Evolutionary conservation across 208 protist genomes (phyloP), one percentile per base, ranked within the genome.

Genomic region (Novymonas esmeraldas): DNA sequence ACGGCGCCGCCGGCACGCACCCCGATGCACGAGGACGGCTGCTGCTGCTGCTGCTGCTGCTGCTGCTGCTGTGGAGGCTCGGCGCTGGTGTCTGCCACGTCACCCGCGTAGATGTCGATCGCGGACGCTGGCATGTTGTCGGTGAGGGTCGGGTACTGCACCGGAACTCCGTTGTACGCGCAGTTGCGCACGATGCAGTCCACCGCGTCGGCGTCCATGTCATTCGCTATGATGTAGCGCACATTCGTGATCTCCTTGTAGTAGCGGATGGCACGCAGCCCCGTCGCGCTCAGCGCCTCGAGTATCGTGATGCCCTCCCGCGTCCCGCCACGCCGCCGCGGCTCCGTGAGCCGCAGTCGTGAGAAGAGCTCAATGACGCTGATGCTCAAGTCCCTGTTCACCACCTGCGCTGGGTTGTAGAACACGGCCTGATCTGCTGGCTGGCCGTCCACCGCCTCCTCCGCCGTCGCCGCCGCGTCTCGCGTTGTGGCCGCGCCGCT

Each of bases 381-480:
- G 28, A 98, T 93, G 59, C 97, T 99, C 41, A 99, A 60, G 78
- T 99, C 99, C 20, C 99, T 85, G 73, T 99, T 99, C 18, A 99
- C 97, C 22, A 98, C 95, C 71, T 99, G 97, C 16, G 97, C 98
- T 2, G 94, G 95, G 73, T 99, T 99, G 87, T 99, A 99, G 72
- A 99, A 99, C 22, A 98, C 97, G 3, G 95, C 79, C 67, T 96
- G 93, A 33, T 76, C 83, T 24, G 88, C 81, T 13, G 22, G 14
- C 49, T 76, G 41, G n/a, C 78, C 55, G 18, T 60, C 52, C 4
- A n/a, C 49, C 13, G 64, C 64, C 24, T 75, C 26, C 50, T 64
- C 49, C 9, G 18, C 44, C 26, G 11, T 31, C 9, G 16, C 20
- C 20, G 34, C 18, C 51, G 39, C 28, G 38, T 29, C 10, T n/a